These are phyloP conservation scores for Inga laurina DNA, from an alignment of 306 rosid genomes.

Conservation along the genomic window DNA sequence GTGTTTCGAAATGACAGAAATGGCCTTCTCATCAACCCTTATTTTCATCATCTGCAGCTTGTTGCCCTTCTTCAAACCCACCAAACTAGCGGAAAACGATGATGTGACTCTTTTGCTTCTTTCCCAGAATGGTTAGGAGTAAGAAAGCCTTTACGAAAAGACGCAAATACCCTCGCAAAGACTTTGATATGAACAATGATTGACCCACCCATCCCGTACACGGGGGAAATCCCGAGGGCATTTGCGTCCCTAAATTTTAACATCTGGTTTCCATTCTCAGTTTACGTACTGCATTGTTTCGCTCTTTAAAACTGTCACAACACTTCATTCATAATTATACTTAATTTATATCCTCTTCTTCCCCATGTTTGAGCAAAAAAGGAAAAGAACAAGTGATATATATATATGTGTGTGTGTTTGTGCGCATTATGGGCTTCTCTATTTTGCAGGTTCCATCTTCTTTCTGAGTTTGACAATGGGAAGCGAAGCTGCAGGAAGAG, in stretches of 20 bases:
- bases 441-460: conserved; percentile 80
- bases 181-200: conserved; percentile 48
- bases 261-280: conserved; percentile 38
- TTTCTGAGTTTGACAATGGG: conserved; percentile 90
- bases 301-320: conserved; percentile 33
- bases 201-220: conserved; percentile 57
- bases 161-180: conserved; percentile 48
- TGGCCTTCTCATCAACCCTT: not conserved
- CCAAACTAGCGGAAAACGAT: not conserved
- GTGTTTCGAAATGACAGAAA: conserved; percentile 19
- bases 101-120: conserved; percentile 28
- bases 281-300: conserved; percentile 57
- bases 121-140: conserved; percentile 30
- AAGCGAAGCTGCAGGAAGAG: conserved; percentile 98
- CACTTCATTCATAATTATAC: not conserved
- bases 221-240: conserved; percentile 83
- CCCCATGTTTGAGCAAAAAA: not conserved
- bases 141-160: not conserved
- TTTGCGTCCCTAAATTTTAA: conserved; percentile 61
- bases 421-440: not conserved
- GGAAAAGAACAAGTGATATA: not conserved
- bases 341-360: not conserved
- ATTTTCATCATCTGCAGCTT: not conserved
- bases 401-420: not conserved
- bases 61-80: not conserved